Evolutionary conservation across 1,139 yeast genomes (phyloP).

Genomic region (Candida albicans): DNA sequence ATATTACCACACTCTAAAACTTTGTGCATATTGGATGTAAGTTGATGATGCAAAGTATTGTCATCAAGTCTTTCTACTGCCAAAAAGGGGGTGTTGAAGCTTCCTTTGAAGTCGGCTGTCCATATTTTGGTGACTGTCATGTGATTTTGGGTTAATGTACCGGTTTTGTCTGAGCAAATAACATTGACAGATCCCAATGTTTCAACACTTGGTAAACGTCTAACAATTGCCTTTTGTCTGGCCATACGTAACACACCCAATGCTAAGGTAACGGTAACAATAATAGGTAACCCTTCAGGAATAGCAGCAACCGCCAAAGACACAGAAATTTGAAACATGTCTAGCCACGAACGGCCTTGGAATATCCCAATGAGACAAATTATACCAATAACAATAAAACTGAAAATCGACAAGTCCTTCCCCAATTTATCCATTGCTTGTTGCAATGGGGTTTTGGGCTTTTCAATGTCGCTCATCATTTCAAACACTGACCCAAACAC

Average conservation of each 20-base stretch:
- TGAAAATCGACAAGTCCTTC: slow-evolving; percentile 77
- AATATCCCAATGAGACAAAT: slow-evolving; percentile 83
- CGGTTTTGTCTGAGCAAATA: slow-evolving; percentile 93
- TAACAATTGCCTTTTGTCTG: slow-evolving; percentile 84
- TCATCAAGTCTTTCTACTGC: slow-evolving; percentile 49
- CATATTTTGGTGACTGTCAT: slow-evolving; percentile 89
- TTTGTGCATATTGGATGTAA: slow-evolving; percentile 52
- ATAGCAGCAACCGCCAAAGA: slow-evolving; percentile 97
- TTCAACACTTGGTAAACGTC: slow-evolving; percentile 91
- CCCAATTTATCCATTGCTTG: slow-evolving; percentile 93
- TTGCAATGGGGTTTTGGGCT: slow-evolving; percentile 95
- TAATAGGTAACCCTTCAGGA: slow-evolving; percentile 96
- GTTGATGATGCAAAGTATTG: slow-evolving; percentile 39
- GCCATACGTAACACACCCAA: slow-evolving; percentile 97
- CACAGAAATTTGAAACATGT: slow-evolving; percentile 95
- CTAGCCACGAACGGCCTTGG: slow-evolving; percentile 93
- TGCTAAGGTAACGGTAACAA: slow-evolving; percentile 94
- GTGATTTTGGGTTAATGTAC: slow-evolving; percentile 90
- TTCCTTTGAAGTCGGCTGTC: slow-evolving; percentile 71
- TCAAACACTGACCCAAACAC: slow-evolving; percentile 89
- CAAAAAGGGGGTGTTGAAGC: slow-evolving; percentile 45
- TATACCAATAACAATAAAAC: slow-evolving; percentile 81
- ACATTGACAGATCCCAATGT: slow-evolving; percentile 95
- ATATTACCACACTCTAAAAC: slow-evolving; percentile 69
- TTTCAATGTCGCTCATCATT: slow-evolving; percentile 91